Conservation (phyloP, 306 rosid genomes). For the Casuarina cunninghamiana region DNA sequence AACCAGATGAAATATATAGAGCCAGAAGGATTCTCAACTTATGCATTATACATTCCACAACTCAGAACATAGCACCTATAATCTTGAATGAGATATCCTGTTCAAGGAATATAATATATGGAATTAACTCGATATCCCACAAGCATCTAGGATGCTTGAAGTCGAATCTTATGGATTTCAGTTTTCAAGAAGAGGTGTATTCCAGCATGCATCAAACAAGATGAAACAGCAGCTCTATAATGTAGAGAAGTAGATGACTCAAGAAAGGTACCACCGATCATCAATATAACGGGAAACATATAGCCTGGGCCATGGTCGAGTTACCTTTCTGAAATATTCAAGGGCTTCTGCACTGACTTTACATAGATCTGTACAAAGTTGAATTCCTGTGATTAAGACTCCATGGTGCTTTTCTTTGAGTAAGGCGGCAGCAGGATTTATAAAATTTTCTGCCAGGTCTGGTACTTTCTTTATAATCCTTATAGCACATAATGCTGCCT, state of each 20-base stretch:
- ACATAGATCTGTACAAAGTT: constrained; percentile 95
- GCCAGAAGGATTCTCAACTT: not conserved
- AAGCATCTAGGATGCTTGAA: not conserved
- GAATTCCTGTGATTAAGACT: constrained; percentile 93
- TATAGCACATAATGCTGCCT: constrained; percentile 97
- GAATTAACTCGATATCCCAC: constrained; percentile 4
- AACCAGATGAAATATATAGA: constrained; percentile 3
- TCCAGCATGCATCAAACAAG: not conserved
- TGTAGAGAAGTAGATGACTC: constrained; percentile 9
- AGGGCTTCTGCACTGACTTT: constrained; percentile 84
- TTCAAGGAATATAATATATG: not conserved
- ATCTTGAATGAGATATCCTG: not conserved
- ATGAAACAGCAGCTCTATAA: not conserved
- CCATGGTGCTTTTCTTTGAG: constrained; percentile 98
- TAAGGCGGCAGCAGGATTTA: constrained; percentile 84
- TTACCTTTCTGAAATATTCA: constrained; percentile 84
- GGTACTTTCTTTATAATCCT: constrained; percentile 97
- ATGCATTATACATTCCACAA: not conserved
- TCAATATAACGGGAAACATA: constrained; percentile 18
- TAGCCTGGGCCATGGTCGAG: constrained; percentile 20
- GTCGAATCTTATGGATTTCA: not conserved
- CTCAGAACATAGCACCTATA: not conserved
- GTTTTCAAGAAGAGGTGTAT: not conserved
- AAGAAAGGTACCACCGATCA: constrained; percentile 3
- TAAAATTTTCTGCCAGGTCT: constrained; percentile 92